A percentile compares a stretch with the other conserved stretches of the same genome.
Conservation (phyloP, 2,329 filamentous ascomycete genomes). For the Acrocalymma vagum region DNA sequence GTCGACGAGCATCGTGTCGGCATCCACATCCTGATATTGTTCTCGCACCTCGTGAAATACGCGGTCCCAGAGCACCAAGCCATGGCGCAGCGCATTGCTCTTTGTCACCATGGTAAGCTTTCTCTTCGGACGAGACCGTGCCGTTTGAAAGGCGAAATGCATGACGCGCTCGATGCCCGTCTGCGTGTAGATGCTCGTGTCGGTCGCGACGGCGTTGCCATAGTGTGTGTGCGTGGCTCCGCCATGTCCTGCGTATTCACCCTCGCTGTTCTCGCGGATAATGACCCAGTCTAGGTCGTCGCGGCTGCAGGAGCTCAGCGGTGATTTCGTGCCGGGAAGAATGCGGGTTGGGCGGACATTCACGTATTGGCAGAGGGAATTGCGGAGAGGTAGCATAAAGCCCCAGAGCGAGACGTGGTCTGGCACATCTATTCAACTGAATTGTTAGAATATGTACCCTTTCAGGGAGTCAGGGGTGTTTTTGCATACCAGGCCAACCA, state of each 20-base stretch:
- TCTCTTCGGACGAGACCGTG: constrained; percentile 6
- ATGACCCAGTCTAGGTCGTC: constrained; percentile 13
- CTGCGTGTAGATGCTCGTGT: constrained; percentile 10
- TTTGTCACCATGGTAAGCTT: constrained; percentile 14
- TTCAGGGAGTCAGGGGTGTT: too few relatives aligned
- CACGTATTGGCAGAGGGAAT: constrained; percentile 9
- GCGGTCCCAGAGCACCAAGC: constrained; percentile 11
- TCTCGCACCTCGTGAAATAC: constrained; percentile 1
- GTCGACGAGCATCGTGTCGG: too few relatives aligned
- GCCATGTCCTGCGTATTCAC: constrained; percentile 14
- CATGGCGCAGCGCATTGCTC: constrained; percentile 11
- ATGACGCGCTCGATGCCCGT: constrained; percentile 8
- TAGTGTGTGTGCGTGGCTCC: too few relatives aligned
- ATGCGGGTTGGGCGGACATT: constrained; percentile 7
- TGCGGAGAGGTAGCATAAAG: constrained; percentile 8
- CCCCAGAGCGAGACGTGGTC: constrained; percentile 15
- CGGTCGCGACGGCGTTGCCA: constrained; percentile 3
- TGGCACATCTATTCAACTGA: too few relatives aligned
- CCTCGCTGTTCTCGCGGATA: constrained; percentile 16
- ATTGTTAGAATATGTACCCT: too few relatives aligned
- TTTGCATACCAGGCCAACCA: constrained; percentile 5
- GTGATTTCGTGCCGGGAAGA: constrained; percentile 5
- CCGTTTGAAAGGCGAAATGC: constrained; percentile 7
- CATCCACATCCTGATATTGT: too few relatives aligned
- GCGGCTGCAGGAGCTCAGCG: constrained; percentile 1